Conservation (phyloP, 2,329 filamentous ascomycete genomes). For the Epichloe sp. region DNA sequence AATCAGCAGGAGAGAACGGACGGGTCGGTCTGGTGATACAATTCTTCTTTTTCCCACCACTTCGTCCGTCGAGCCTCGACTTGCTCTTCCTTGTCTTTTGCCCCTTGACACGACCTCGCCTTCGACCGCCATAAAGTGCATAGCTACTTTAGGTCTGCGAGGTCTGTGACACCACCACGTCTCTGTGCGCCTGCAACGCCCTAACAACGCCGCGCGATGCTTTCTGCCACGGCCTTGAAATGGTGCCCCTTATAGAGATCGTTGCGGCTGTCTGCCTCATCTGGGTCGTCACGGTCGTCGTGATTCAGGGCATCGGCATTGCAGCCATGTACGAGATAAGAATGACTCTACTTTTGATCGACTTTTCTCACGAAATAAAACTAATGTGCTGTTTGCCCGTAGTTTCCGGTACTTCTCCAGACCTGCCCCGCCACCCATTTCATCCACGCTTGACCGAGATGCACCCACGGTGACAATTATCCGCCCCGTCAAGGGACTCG, state of each 20-base stretch:
- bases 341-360: not conserved
- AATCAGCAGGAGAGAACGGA: not conserved
- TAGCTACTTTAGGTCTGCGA: not conserved
- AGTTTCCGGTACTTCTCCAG: conserved; percentile 42
- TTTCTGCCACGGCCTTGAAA: conserved; percentile 8
- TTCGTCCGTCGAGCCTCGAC: too few species aligned
- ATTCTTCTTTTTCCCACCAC: not conserved
- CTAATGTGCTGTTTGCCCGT: not conserved
- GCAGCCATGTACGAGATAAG: conserved; percentile 35
- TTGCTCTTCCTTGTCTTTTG: not conserved
- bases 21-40: not conserved
- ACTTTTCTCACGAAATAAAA: not conserved
- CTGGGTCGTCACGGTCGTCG: conserved; percentile 39
- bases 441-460: conserved; percentile 33
- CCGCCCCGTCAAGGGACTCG: conserved; percentile 83
- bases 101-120: not conserved
- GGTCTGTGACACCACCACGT: not conserved
- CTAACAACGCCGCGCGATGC: conserved; percentile 3
- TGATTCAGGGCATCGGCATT: conserved; percentile 43
- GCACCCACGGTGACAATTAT: conserved; percentile 81
- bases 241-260: conserved; percentile 19
- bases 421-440: conserved; percentile 34
- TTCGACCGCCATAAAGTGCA: not conserved
- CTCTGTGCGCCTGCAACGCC: not conserved
- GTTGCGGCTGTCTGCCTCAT: conserved; percentile 35